phyloP scores from a whole-genome alignment of 371 early-diverging fungal genomes.

The Mortierella sp. region DNA sequence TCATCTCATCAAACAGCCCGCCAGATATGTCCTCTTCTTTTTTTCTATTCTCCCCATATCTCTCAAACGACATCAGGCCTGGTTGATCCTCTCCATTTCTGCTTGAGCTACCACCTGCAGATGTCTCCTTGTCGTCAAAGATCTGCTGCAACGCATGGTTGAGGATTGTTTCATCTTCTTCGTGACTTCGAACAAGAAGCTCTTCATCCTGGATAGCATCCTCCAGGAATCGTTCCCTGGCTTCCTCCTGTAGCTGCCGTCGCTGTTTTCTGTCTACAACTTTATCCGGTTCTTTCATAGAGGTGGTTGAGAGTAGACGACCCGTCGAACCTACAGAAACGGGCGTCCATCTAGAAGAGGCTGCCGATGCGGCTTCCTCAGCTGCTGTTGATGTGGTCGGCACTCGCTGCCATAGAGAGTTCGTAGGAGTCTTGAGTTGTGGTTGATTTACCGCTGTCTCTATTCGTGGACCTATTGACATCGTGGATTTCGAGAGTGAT shows the following conservation, averaged over 20 bases:
- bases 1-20: slow-evolving; percentile 43
- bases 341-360: background rate
- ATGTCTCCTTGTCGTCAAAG: slow-evolving; percentile 7
- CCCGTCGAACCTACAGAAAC: background rate
- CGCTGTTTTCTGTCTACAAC: background rate
- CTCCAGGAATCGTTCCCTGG: slow-evolving; percentile 17
- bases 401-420: background rate
- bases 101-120: background rate
- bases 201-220: slow-evolving; percentile 14
- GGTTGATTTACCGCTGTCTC: background rate
- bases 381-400: background rate
- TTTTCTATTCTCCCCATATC: background rate
- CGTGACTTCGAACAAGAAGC: background rate
- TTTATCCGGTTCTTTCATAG: background rate
- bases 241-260: background rate
- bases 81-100: background rate
- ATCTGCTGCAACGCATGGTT: slow-evolving; percentile 34
- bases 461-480: background rate
- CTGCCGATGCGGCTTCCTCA: background rate
- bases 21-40: background rate
- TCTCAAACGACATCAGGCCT: background rate
- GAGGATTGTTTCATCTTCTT: slow-evolving; percentile 35
- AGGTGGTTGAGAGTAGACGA: background rate
- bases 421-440: background rate
- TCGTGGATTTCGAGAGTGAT: background rate